phyloP scores from a whole-genome alignment of 805 yeast species.

The Candida khao-thaluensis region DNA sequence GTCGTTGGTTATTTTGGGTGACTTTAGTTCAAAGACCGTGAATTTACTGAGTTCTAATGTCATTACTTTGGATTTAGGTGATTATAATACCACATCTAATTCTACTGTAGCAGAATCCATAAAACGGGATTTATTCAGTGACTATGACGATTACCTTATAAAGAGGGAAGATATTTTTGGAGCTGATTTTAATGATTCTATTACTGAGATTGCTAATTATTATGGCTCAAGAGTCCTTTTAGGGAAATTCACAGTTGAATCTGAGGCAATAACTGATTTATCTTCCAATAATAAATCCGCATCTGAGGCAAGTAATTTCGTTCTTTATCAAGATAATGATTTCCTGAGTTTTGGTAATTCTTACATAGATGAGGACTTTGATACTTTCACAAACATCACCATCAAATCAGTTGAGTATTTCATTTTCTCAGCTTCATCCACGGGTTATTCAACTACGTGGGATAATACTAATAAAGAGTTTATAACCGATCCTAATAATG shows the following conservation, averaged over 20 bases:
- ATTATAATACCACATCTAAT: constrained; percentile 34
- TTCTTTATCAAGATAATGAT: constrained; percentile 31
- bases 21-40: constrained; percentile 38
- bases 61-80: constrained; percentile 24
- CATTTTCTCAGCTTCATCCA: constrained; percentile 32
- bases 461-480: constrained; percentile 37
- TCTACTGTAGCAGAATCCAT: constrained; percentile 24
- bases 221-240: constrained; percentile 25
- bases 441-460: constrained; percentile 36
- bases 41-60: constrained; percentile 28
- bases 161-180: constrained; percentile 28
- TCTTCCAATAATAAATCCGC: constrained; percentile 28
- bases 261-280: constrained; percentile 24
- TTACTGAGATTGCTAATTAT: constrained; percentile 22
- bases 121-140: constrained; percentile 17
- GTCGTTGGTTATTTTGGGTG: constrained; percentile 47
- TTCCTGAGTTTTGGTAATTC: constrained; percentile 46
- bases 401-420: constrained; percentile 41
- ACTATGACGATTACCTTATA: background rate
- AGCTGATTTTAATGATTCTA: constrained; percentile 29
- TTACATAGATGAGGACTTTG: constrained; percentile 21
- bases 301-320: constrained; percentile 33
- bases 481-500: constrained; percentile 25
- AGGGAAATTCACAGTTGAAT: constrained; percentile 32
- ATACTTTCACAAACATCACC: constrained; percentile 34